phyloP scores from a whole-genome alignment of 805 yeast species.

The Kodamaea kakaduensis region DNA sequence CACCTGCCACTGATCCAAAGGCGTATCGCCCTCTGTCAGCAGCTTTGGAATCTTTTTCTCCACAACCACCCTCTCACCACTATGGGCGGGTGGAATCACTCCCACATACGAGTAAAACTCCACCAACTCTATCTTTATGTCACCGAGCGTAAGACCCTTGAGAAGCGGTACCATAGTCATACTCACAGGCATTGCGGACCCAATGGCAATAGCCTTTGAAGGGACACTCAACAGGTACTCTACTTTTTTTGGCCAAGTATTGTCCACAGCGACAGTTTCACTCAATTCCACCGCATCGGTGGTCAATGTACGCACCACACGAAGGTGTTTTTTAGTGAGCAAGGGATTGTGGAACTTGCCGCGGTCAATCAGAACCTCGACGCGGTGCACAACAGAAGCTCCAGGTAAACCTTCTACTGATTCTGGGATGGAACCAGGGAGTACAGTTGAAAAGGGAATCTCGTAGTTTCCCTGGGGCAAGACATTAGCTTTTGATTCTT shows the following conservation, averaged over 20 bases:
- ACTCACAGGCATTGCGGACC: slow-evolving; percentile 68
- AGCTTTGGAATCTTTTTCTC: slow-evolving; percentile 43
- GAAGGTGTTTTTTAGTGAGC: slow-evolving; percentile 62
- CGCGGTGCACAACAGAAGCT: slow-evolving; percentile 64
- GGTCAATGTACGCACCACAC: slow-evolving; percentile 82
- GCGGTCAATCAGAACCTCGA: slow-evolving; percentile 79
- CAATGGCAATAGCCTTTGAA: slow-evolving; percentile 84
- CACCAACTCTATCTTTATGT: slow-evolving; percentile 60
- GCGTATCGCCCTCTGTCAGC: slow-evolving; percentile 42
- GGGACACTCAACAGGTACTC: slow-evolving; percentile 88
- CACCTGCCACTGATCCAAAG: slow-evolving; percentile 68
- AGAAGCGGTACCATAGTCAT: slow-evolving; percentile 71
- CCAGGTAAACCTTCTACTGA: slow-evolving; percentile 88
- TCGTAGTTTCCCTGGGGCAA: slow-evolving; percentile 78
- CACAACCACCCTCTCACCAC: slow-evolving; percentile 57
- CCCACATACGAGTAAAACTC: slow-evolving; percentile 67
- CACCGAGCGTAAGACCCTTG: slow-evolving; percentile 77
- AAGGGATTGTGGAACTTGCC: slow-evolving; percentile 70
- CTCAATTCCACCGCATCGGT: slow-evolving; percentile 83
- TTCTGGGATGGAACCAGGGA: slow-evolving; percentile 84
- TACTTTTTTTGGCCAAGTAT: slow-evolving; percentile 92
- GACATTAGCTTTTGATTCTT: slow-evolving; percentile 24
- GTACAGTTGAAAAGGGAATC: slow-evolving; percentile 78
- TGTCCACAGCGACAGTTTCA: slow-evolving; percentile 90
- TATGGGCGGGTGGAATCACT: slow-evolving; percentile 50